These are phyloP conservation scores for Acanthamoeba culbertsoni DNA, from an alignment of 208 protist genomes.

Conservation along the genomic window DNA sequence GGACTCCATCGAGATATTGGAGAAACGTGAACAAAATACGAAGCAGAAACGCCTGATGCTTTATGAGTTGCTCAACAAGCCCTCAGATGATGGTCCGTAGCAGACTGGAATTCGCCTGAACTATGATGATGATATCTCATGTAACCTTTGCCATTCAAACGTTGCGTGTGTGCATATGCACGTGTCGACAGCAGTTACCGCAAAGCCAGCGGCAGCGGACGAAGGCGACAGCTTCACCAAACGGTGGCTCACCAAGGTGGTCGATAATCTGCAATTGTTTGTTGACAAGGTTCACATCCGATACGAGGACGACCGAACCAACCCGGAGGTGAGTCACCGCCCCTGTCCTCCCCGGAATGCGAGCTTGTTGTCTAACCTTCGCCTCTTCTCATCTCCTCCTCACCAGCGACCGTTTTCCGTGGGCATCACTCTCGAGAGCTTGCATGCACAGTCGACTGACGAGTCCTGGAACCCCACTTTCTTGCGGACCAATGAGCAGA, in stretches of 20 bases:
- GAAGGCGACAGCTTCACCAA: constrained; percentile 3
- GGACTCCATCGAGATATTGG: too few species aligned
- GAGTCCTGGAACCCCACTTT: neutral
- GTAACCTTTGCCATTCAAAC: too few species aligned
- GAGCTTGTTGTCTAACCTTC: neutral
- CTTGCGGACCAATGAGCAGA: constrained; percentile 2
- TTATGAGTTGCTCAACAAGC: neutral
- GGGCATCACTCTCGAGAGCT: constrained; percentile 26
- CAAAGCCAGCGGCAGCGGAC: neutral
- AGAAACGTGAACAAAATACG: neutral
- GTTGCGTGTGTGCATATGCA: neutral
- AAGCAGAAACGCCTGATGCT: constrained; percentile 41
- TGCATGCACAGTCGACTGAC: constrained; percentile 32
- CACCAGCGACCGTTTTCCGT: neutral
- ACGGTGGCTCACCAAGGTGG: neutral
- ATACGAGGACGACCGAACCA: constrained; percentile 17
- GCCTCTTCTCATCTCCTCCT: neutral
- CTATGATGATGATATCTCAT: too few species aligned
- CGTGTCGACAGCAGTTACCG: neutral
- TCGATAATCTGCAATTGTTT: constrained; percentile 41
- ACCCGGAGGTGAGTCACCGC: neutral
- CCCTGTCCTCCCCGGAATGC: too few species aligned
- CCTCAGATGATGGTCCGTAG: neutral
- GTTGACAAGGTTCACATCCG: constrained; percentile 54
- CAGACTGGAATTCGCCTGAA: too few species aligned